Base-by-base conservation (phyloP, 768 basidiomycete genomes). In the Boletus barrowsii region DNA sequence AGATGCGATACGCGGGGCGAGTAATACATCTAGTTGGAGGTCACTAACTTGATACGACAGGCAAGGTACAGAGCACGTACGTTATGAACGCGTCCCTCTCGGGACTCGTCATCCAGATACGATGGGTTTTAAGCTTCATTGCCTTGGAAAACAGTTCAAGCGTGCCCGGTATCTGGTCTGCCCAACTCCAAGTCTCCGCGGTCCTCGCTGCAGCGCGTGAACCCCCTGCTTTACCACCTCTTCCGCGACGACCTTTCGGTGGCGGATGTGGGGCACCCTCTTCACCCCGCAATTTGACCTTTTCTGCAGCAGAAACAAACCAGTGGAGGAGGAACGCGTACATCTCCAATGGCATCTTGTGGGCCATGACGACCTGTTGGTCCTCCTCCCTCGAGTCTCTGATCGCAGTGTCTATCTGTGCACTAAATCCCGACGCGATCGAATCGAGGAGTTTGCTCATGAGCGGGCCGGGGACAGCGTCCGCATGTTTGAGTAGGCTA, bases 301-400 rank as follows among this genome's bases (percentile, higher is more conserved):
- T 88, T 71, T 96, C 93, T 2, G 86, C 88, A 0, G 85, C 85
- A 11, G 75, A 72, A 15, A 91, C 88, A 66, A 95, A 95, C 94
- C 94, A 98, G 56, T 86, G 79, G n/a, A 97, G 72, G 24, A 98
- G 75, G 68, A 98, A 98, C 8, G 88, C 89, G 68, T 92, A 98
- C 78, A 90, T 86, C 69, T 98, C 97, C 55, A 99, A 76, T 0
- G 92, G 83, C 4, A 67, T 59, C 68, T 87, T 90, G 69, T 93
- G 93, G 0, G 75, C 63, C 58, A 79, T 70, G 62, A 81, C 78
- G 2, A 77, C 75, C 53, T 87, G 77, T 54, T 84, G 80, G 46
- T 87, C 82, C 26, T 87, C 90, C 7, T 80, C 74, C 10, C 89
- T 85, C 24, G 90, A 71, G 58, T 93, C 90, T 49, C 79, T 80